Evolutionary conservation across 805 yeast species (phyloP), one percentile per base, ranked within the genome.

Genomic region (Candida saitoana): DNA sequence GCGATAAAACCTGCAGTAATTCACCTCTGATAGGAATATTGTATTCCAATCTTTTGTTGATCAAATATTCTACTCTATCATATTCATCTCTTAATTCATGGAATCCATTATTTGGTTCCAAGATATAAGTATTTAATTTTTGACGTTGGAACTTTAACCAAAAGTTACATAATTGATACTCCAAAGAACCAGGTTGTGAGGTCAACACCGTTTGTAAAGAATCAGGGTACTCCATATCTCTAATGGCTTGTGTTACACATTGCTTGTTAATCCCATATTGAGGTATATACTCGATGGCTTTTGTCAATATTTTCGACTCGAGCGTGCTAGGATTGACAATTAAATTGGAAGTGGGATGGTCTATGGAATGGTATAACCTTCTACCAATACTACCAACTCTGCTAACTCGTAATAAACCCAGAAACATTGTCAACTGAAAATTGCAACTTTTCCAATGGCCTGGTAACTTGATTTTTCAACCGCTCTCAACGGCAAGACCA

Each of bases 81-180:
- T 60, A 61, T 45, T 73, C 76, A 41, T 65, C 57, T 30, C 61
- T 49, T 39, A 66, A 41, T 8, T 48, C 36, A 49, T 60, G 60
- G 57, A 71, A 53, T 8, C 48, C 54, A 48, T 49, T 41, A 44
- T 62, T 50, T 15, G 57, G 52, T 34, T 57, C 58, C 38, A 55
- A 43, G n/a, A 60, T 60, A 39, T 61, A 54, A 4, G 52, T 54
- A 22, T 55, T 47, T 42, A 77, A 54, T 27, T 59, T 57, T 39
- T 68, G 67, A 49, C 82, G 51, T 40, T 63, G 65, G 24, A 59
- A 44, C 51, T 79, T 69, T 50, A 77, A 71, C 59, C 71, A 69
- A 34, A 74, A 71, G 33, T 80, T 55, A 60, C 81, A 78, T 44
- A 77, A 73, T 57, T 71, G 76, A 39, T 80, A 74, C 46, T 84